Evolutionary conservation across 1,139 yeast genomes (phyloP).

Genomic region (Taphrina communis): DNA sequence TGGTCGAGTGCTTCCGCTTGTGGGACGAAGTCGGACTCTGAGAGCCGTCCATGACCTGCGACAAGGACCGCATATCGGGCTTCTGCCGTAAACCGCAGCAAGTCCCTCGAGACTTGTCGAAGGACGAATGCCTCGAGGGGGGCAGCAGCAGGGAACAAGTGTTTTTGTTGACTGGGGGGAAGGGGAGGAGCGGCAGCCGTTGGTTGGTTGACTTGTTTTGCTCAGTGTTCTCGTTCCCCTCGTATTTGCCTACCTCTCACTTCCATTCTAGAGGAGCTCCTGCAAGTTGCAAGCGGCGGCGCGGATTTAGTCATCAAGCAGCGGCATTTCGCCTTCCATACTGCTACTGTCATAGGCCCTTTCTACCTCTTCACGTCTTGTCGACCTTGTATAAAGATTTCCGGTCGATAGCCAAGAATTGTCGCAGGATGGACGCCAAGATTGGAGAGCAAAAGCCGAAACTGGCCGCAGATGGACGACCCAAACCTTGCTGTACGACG

Average conservation of each 20-base stretch:
- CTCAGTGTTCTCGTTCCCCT: background rate
- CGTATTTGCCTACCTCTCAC: background rate
- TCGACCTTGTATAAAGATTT: too few relatives aligned
- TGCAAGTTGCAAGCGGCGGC: background rate
- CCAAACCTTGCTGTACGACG: constrained; percentile 33
- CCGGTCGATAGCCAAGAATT: too few relatives aligned
- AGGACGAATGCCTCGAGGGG: too few relatives aligned
- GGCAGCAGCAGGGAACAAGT: background rate
- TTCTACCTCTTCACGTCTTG: too few relatives aligned
- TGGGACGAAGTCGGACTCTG: constrained; percentile 25
- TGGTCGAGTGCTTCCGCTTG: constrained; percentile 30
- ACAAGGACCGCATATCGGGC: constrained; percentile 18
- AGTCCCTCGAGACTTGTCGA: too few relatives aligned
- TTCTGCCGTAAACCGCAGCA: background rate
- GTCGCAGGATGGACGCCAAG: constrained; percentile 20
- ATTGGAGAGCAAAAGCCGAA: constrained; percentile 37
- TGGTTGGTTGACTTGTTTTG: constrained; percentile 17
- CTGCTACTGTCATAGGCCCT: too few relatives aligned
- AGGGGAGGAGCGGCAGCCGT: background rate
- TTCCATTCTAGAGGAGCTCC: background rate
- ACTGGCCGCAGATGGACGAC: constrained; percentile 39
- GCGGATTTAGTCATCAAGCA: constrained; percentile 1
- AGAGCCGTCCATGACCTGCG: constrained; percentile 33
- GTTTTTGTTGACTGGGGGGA: constrained; percentile 19
- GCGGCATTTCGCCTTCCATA: background rate